Evolutionary conservation across 306 rosid species (phyloP).

Genomic region (Pyrus bretschneideri): DNA sequence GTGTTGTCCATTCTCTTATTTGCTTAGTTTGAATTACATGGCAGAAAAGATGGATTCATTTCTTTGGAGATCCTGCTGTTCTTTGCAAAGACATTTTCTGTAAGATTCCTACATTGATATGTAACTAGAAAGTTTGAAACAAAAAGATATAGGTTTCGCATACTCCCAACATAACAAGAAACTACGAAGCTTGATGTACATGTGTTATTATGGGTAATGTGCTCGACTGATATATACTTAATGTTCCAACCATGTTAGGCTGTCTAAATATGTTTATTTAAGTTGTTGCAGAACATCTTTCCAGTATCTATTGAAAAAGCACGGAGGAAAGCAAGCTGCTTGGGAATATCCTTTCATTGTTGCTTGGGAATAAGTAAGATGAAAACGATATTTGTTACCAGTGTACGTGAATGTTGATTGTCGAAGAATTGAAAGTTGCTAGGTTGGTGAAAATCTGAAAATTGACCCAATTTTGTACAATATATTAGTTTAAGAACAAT

Average conservation of each 20-base stretch:
- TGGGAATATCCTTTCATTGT: constrained; percentile 88
- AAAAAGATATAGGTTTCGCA: not conserved
- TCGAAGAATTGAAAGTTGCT: no score
- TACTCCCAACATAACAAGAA: not conserved
- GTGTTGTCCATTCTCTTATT: not conserved
- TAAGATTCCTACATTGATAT: constrained; percentile 28
- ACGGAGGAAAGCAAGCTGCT: constrained; percentile 65
- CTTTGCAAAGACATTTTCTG: constrained; percentile 76
- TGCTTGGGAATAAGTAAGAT: constrained; percentile 16
- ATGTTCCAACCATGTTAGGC: not conserved
- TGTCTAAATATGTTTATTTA: not conserved
- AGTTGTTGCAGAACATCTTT: constrained; percentile 50
- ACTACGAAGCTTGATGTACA: not conserved
- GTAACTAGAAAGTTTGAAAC: not conserved
- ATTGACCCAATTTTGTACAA: no score
- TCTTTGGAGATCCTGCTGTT: constrained; percentile 87
- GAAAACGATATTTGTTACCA: no score
- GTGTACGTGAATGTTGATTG: no score
- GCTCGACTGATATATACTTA: no score
- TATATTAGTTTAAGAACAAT: no score
- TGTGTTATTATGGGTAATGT: not conserved
- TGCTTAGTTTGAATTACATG: constrained; percentile 1
- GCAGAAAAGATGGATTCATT: constrained; percentile 90
- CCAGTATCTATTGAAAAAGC: constrained; percentile 56
- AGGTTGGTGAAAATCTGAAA: no score